Base-by-base conservation (phyloP, 441 rosid genomes). In the Pelargonium citronellum region DNA sequence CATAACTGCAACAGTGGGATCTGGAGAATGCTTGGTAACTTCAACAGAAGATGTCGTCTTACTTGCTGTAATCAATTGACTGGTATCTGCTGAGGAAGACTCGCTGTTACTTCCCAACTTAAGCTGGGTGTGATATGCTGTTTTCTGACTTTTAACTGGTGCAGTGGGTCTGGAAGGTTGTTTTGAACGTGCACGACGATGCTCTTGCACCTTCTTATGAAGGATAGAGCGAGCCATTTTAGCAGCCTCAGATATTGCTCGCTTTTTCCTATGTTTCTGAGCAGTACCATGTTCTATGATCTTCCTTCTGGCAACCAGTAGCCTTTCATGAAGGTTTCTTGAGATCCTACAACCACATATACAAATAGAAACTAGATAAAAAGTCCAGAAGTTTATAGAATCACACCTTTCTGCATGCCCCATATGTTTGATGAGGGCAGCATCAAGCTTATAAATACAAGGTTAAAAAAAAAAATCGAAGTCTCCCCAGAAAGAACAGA, bases 201-300 rank as follows among this genome's bases (percentile, higher is more conserved):
- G 87, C 73, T 55, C 61, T 16, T 74, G 83, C 60, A 77, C 85
- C 83, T 81, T 86, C 81, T 86, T 90, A 81, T 85, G 87, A 77
- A 91, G 81, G 22, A 74, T 27, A 41, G 95, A 90, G 34, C 89
- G 87, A 34, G 95, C 87, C 64, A 64, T 66, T 11, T 86, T 77
- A 20, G 92, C 94, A 79, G 84, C 85, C 77, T 86, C 85, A 70
- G 81, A 74, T 64, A 91, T 67, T 81, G 85, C 85, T 78, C 72
- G 79, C 81, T 79, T 73, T 80, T 83, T 84, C 80, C 68, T 78
- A 74, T 76, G 76, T 75, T 85, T 83, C 71, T 78, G 86, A 61
- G 67, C 73, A 11, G 73, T 70, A 57, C 81, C 74, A 74, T 90
- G 92, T 44, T 87, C 89, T 70, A 72, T 73, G 17, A 90, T 81